A percentile compares a stretch with the other conserved stretches of the same genome.
Conservation (phyloP, 305 asterid species). For the Solanum hybrid region DNA sequence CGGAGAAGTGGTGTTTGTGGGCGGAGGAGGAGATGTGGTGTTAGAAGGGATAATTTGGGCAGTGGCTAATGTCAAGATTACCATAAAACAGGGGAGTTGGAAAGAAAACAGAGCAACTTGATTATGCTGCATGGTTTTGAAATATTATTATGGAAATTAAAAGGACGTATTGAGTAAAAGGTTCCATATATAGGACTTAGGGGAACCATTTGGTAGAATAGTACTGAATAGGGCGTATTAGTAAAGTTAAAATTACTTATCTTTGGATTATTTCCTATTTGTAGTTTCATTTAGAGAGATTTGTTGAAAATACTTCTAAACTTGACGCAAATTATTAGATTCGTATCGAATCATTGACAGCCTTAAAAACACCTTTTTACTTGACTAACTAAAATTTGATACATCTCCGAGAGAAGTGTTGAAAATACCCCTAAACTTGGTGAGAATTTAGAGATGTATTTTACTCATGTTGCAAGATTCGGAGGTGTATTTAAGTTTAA, state of each 20-base stretch:
- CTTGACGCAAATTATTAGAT: background rate
- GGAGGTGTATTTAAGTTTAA: too few species aligned
- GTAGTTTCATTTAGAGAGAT: background rate
- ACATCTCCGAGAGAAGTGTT: background rate
- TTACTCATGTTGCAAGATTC: background rate
- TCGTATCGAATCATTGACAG: background rate
- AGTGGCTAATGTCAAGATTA: background rate
- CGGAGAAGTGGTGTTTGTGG: conserved; percentile 2
- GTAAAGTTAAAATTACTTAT: background rate
- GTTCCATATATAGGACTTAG: background rate
- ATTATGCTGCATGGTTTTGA: background rate
- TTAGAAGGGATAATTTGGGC: background rate
- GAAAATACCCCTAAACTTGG: too few species aligned
- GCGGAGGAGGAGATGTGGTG: background rate
- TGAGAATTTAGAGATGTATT: background rate
- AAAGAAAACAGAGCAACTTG: background rate
- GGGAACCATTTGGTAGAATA: background rate
- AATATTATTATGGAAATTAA: background rate
- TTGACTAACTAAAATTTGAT: background rate
- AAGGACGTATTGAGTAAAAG: background rate
- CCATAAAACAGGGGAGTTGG: background rate
- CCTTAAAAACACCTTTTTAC: rapidly evolving
- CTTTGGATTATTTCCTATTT: background rate
- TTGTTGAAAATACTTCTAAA: too few species aligned
- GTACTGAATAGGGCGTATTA: background rate